These are phyloP conservation scores for Ophiocordyceps camponoti-saundersi DNA, from an alignment of 2,329 filamentous ascomycete genomes.

Conservation along the genomic window DNA sequence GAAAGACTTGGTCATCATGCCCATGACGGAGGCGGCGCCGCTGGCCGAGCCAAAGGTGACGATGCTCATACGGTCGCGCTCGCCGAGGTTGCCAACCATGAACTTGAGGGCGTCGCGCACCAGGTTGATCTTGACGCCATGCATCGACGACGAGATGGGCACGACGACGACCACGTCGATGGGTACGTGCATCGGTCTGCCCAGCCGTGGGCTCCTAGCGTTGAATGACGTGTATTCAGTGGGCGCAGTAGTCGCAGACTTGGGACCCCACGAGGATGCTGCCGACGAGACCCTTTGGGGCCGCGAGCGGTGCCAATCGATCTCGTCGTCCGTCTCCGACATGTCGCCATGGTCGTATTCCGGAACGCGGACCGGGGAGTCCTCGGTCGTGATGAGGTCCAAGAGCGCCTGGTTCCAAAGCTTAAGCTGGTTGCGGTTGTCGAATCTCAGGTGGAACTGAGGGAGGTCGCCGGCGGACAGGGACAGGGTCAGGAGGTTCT, in stretches of 20 bases:
- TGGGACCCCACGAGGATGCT: conserved; percentile 64
- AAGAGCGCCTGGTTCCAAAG: conserved; percentile 77
- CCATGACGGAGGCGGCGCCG: conserved; percentile 86
- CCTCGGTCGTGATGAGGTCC: conserved; percentile 61
- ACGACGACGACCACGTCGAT: conserved; percentile 94
- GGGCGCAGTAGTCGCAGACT: conserved; percentile 73
- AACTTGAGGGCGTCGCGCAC: conserved; percentile 85
- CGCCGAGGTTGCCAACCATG: conserved; percentile 75
- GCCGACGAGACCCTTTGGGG: conserved; percentile 64
- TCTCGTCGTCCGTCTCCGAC: conserved; percentile 73
- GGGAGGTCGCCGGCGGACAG: conserved; percentile 85
- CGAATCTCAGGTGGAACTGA: conserved; percentile 84
- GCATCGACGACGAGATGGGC: conserved; percentile 95
- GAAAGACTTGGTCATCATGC: conserved; percentile 95
- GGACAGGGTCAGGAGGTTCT: conserved; percentile 73
- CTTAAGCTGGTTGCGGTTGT: conserved; percentile 68
- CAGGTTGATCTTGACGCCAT: conserved; percentile 94
- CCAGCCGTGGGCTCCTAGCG: conserved; percentile 24
- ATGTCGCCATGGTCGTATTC: conserved; percentile 64
- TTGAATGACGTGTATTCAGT: conserved; percentile 78
- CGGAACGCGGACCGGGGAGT: conserved; percentile 45
- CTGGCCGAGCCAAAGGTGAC: conserved; percentile 93
- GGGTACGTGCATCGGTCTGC: conserved; percentile 59
- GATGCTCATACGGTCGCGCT: conserved; percentile 88
- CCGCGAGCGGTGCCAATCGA: conserved; percentile 51